Conservation (phyloP, 345 rosid species). For the Eucalyptus paniculata region DNA sequence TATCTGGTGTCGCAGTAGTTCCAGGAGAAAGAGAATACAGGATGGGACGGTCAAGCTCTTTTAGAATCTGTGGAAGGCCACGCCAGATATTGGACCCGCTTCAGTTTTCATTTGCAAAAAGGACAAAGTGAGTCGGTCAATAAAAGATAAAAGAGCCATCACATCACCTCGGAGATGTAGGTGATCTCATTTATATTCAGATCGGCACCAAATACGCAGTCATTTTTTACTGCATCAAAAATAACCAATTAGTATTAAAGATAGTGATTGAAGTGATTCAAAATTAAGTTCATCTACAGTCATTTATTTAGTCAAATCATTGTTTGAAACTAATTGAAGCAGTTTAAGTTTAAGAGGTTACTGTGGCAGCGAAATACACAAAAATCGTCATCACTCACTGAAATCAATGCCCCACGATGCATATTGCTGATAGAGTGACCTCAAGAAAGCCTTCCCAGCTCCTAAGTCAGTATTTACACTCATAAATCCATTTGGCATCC, state of each 20-base stretch:
- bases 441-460: slow-evolving; percentile 83
- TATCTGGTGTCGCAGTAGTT: slow-evolving; percentile 62
- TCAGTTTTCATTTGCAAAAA: background rate
- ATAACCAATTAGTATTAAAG: background rate
- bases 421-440: slow-evolving; percentile 75
- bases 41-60: slow-evolving; percentile 52
- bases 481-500: slow-evolving; percentile 92
- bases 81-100: background rate
- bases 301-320: background rate
- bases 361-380: background rate
- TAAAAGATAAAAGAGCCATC: background rate
- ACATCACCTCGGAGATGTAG: slow-evolving; percentile 58
- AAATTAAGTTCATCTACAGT: background rate
- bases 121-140: background rate
- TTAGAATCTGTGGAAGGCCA: slow-evolving; percentile 41
- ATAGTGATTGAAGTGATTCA: background rate
- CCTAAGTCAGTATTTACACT: slow-evolving; percentile 57
- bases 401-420: slow-evolving; percentile 93
- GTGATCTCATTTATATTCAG: slow-evolving; percentile 55
- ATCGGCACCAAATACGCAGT: slow-evolving; percentile 76
- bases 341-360: background rate
- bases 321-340: background rate
- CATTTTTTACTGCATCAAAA: slow-evolving; percentile 59
- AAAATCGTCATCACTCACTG: slow-evolving; percentile 17
- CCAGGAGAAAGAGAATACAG: slow-evolving; percentile 90